Evolutionary conservation across 2,329 filamentous ascomycete genomes (phyloP), one percentile per base, ranked within the genome.

Genomic region (Botrytis porri): DNA sequence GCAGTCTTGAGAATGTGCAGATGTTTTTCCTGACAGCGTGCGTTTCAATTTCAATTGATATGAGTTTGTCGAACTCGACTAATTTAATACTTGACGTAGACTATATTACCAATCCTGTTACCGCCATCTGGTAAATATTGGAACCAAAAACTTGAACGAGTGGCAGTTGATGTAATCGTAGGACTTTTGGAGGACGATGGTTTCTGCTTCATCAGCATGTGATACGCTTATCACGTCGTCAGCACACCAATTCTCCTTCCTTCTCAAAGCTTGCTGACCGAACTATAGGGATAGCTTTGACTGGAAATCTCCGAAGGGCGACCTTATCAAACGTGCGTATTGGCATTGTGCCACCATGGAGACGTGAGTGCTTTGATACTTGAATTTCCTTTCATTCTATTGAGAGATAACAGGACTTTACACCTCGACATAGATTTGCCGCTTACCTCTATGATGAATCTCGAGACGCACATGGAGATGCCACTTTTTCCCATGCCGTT

Each of bases 121-220:
- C 54, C 83, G 84, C 74, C 84, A 87, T 73, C 79, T 85, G 77
- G 87, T 88, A 80, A 74, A 41, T 73, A 54, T 14, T 60, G 14
- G 37, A 35, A 20, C 18, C n/a, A n/a, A 45, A 18, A 51, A 5
- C 6, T 25, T 48, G 37, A 29, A 59, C n/a, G 61, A 43, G 39
- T 70, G 14, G 43, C 29, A 43, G 72, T 75, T 78, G 20, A 79
- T 71, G 32, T 22, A 3, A 25, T 32, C 51, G 54, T 73, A 90
- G 86, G 88, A 90, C 74, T 89, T 88, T 75, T 90, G 88, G 88
- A 84, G 87, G 70, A 86, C 87, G 80, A 85, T 84, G 9, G 85
- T 85, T 5, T 84, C 83, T 29, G 88, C 89, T 6, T 89, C 88
- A 1, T 81, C 86, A 76, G 85, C 88, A 25, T 89, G 87, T 75